Base-by-base conservation (phyloP, 75 land plant species). In the Pinus albicaulis region DNA sequence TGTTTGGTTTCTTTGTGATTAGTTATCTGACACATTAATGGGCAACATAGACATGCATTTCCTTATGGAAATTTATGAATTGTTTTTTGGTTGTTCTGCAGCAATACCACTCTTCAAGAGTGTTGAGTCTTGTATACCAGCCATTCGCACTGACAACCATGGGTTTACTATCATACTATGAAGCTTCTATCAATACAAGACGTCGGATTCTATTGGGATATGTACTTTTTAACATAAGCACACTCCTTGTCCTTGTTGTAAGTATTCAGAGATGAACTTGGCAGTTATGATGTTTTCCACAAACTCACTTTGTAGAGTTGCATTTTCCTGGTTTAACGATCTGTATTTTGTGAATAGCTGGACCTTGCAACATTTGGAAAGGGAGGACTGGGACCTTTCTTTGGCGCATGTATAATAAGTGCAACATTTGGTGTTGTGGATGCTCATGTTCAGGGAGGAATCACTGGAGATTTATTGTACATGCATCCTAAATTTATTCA, bases 371-470 rank as follows among this genome's bases (percentile, higher is more conserved):
- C 96, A 12, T 77, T 76, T 38, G 98, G 93, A 5, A 86, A 76
- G 75, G 98, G 98, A 70, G 90, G 90, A 26, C 69, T 80, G 20
- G 93, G 92, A 55, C 72, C 87, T 4, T 96, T 75, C 71, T 38
- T 94, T 59, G 99, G 93, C 8, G 55, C 89, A 44, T 96, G 99
- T 78, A 77, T 77, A 3, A 22, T 89, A 59, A 84, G 87, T 80
- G 99, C 77, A 56, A 61, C 77, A 56, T 97, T 92, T 85, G 99
- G 99, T 38, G 62, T 97, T 72, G 92, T 98, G 22, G 98, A 97
- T 91, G 99, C 93, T 57, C 86, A 74, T 82, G 93, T 92, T 44
- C 98, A 97, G 77, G 99, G 93, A 34, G 99, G 99, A 61, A 88
- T 97, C 86, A 81, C 92, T 81, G 99, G 99, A 56, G 99, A 97